Evolutionary conservation across 176 grass and related monocot species (phyloP).

Genomic region (Hsuehochloa calcarea): DNA sequence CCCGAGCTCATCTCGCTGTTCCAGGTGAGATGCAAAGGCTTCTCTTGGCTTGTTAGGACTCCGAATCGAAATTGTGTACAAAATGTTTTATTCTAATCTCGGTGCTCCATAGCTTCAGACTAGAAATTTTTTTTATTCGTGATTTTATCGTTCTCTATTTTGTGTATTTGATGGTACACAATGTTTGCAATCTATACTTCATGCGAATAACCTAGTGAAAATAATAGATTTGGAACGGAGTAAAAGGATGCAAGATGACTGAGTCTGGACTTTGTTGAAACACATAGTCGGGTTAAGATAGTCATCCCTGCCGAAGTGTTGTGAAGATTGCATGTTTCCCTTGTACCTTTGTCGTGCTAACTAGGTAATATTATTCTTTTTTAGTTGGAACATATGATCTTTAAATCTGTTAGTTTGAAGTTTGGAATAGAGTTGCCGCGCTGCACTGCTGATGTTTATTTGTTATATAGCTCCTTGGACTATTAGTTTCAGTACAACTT

Average conservation of each 20-base stretch:
- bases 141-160: neutral
- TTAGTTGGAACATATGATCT: neutral
- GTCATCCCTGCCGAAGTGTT: neutral
- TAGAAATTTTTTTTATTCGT: neutral
- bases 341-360: neutral
- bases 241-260: neutral
- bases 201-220: neutral
- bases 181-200: neutral
- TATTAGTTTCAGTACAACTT: neutral
- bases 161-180: neutral
- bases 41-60: neutral
- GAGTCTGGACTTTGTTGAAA: neutral
- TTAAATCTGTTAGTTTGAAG: neutral
- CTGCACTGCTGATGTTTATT: neutral
- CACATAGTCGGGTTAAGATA: neutral
- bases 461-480: neutral
- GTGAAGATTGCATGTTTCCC: neutral
- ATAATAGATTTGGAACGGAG: neutral
- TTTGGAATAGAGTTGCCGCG: neutral
- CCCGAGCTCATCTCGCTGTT: conserved; percentile 70
- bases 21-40: conserved; percentile 54
- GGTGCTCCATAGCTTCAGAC: neutral
- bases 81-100: neutral
- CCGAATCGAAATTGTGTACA: neutral
- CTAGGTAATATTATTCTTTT: neutral